These are phyloP conservation scores for Ceratobasidium sp. DNA, from an alignment of 1,284 basidiomycete genomes.

Conservation along the genomic window DNA sequence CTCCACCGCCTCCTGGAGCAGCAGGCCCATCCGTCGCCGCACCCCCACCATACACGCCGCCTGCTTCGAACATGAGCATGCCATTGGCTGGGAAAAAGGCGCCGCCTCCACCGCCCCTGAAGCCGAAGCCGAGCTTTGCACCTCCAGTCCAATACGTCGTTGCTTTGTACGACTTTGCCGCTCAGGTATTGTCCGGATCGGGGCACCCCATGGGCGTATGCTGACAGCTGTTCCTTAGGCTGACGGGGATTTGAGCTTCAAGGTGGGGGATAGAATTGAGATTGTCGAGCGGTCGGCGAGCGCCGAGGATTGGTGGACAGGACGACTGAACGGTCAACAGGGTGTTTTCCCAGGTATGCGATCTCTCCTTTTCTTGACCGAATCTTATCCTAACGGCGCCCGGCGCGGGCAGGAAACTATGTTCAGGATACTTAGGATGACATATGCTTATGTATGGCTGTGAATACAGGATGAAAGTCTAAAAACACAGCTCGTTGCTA, in stretches of 20 bases:
- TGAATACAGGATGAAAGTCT: conserved; percentile 8
- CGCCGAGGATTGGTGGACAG: conserved; percentile 99
- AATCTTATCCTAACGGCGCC: not conserved
- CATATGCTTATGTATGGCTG: not conserved
- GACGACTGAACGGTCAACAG: conserved; percentile 82
- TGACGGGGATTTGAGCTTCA: conserved; percentile 94
- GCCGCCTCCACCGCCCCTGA: conserved; percentile 85
- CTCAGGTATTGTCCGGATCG: conserved; percentile 64
- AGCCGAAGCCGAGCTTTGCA: conserved; percentile 67
- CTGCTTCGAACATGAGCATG: conserved; percentile 60
- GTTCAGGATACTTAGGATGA: conserved; percentile 33
- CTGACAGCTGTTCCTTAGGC: conserved; percentile 65
- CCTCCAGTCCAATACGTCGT: conserved; percentile 81
- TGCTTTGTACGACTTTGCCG: conserved; percentile 95
- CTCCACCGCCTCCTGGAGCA: conserved; percentile 50
- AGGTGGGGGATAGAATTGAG: conserved; percentile 93
- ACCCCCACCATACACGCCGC: conserved; percentile 68
- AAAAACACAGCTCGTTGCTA: conserved; percentile 13
- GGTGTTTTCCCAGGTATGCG: conserved; percentile 91
- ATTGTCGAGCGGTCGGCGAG: conserved; percentile 87
- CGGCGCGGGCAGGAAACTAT: conserved; percentile 21
- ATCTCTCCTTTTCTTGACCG: not conserved
- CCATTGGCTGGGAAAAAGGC: conserved; percentile 75
- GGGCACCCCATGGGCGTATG: conserved; percentile 17
- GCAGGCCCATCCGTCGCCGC: conserved; percentile 60